A percentile compares a stretch with the other conserved stretches of the same genome.
phyloP scores from a whole-genome alignment of 2,329 filamentous ascomycete genomes.

The Trichoderma sp. region DNA sequence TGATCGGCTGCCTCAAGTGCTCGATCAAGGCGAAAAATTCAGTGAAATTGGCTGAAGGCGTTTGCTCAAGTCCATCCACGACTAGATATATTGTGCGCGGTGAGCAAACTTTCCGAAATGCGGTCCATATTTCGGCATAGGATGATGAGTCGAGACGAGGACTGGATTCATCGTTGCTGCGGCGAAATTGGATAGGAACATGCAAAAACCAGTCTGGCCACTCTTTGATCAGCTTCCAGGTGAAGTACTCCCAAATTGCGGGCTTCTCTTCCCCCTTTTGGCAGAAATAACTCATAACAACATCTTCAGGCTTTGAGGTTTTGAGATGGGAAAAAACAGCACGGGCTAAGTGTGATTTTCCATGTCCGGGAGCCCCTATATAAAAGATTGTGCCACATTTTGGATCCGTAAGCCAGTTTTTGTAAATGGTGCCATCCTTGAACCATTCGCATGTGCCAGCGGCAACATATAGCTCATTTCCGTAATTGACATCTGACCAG shows the following conservation, averaged over 20 bases:
- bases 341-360: constrained; percentile 28
- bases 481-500: constrained; percentile 22
- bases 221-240: constrained; percentile 22
- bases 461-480: constrained; percentile 13
- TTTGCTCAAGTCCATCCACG: constrained; percentile 27
- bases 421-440: constrained; percentile 19
- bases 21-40: constrained; percentile 10
- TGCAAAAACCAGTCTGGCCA: constrained; percentile 23
- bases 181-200: constrained; percentile 20
- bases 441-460: constrained; percentile 27
- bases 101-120: constrained; percentile 11
- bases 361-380: constrained; percentile 22
- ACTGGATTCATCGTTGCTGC: constrained; percentile 3
- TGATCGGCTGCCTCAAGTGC: constrained; percentile 13
- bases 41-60: background rate
- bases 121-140: constrained; percentile 25
- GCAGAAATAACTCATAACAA: constrained; percentile 27
- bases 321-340: constrained; percentile 24
- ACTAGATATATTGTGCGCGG: constrained; percentile 24
- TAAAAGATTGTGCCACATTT: constrained; percentile 21
- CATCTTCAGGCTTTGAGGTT: constrained; percentile 10
- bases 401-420: constrained; percentile 22
- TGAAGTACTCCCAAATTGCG: constrained; percentile 25
- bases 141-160: constrained; percentile 14
- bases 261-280: constrained; percentile 22